phyloP scores from a whole-genome alignment of 1,284 basidiomycete species.

The Ustanciosporium gigantosporum region DNA sequence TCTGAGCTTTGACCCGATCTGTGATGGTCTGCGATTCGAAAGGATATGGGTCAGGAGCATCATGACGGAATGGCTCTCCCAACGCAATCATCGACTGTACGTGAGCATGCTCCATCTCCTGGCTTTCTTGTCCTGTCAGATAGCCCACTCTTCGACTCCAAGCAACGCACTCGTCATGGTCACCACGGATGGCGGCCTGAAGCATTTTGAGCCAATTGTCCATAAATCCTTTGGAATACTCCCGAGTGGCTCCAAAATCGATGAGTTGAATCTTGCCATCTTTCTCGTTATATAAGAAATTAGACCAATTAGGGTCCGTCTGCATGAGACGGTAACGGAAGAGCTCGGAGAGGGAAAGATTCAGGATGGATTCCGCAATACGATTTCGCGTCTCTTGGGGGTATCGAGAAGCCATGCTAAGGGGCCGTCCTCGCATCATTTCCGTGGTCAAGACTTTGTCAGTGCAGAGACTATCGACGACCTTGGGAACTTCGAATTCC shows the following conservation, averaged over 20 bases:
- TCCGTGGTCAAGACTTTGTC: slow-evolving; percentile 86
- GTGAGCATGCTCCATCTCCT: slow-evolving; percentile 89
- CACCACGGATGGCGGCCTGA: slow-evolving; percentile 74
- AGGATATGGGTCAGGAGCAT: slow-evolving; percentile 69
- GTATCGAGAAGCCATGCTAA: slow-evolving; percentile 70
- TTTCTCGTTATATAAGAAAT: slow-evolving; percentile 82
- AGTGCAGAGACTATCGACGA: slow-evolving; percentile 76
- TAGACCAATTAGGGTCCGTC: slow-evolving; percentile 98
- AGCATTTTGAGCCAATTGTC: slow-evolving; percentile 83
- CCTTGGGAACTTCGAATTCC: slow-evolving; percentile 80
- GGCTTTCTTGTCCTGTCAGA: slow-evolving; percentile 83
- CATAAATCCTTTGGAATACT: slow-evolving; percentile 84
- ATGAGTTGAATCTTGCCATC: slow-evolving; percentile 74
- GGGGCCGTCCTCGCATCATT: slow-evolving; percentile 77
- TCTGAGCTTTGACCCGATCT: slow-evolving; percentile 73
- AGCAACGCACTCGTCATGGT: slow-evolving; percentile 72
- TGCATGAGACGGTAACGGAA: slow-evolving; percentile 94
- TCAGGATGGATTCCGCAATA: slow-evolving; percentile 82
- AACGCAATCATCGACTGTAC: slow-evolving; percentile 76
- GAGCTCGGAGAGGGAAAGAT: slow-evolving; percentile 85
- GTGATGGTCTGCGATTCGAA: slow-evolving; percentile 75
- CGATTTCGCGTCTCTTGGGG: slow-evolving; percentile 75
- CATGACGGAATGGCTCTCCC: slow-evolving; percentile 75
- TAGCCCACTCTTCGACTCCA: slow-evolving; percentile 84
- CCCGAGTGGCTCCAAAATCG: slow-evolving; percentile 92